A percentile compares a stretch with the other conserved stretches of the same genome.
These are phyloP conservation scores for Pythium myriotylum DNA, from an alignment of 352 stramenopile genomes.

Conservation along the genomic window DNA sequence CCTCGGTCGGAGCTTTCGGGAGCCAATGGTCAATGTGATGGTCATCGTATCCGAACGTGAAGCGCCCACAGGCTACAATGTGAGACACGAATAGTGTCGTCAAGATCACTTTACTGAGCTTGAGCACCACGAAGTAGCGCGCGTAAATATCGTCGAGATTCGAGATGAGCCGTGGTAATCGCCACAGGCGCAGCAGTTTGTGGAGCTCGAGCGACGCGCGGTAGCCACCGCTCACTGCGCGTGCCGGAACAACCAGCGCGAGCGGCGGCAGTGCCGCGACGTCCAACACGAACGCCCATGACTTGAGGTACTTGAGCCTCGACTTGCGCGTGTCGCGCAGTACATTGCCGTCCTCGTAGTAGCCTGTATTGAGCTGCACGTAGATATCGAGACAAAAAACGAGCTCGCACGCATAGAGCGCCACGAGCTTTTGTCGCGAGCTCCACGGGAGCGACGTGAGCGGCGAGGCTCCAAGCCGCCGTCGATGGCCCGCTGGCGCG, in stretches of 20 bases:
- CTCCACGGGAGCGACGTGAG: background rate
- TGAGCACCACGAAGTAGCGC: constrained; percentile 57
- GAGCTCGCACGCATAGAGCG: constrained; percentile 56
- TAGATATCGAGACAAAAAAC: constrained; percentile 68
- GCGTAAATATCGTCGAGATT: constrained; percentile 72
- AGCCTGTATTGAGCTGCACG: constrained; percentile 73
- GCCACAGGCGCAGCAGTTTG: constrained; percentile 56
- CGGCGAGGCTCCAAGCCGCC: background rate
- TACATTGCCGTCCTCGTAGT: constrained; percentile 73
- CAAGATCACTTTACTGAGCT: constrained; percentile 57
- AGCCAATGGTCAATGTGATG: constrained; percentile 54
- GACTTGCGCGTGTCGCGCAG: constrained; percentile 60
- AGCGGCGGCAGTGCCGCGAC: constrained; percentile 49
- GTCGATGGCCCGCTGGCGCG: background rate
- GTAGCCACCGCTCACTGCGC: background rate
- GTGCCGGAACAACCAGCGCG: constrained; percentile 38
- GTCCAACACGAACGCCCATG: constrained; percentile 52
- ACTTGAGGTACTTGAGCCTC: constrained; percentile 63
- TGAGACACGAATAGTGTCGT: constrained; percentile 55
- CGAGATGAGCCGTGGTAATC: constrained; percentile 50
- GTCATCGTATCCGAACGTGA: constrained; percentile 49
- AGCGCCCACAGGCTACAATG: constrained; percentile 55
- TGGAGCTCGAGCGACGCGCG: constrained; percentile 47
- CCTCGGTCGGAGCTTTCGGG: constrained; percentile 22
- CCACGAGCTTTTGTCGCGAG: constrained; percentile 29